A percentile compares a stretch with the other conserved stretches of the same genome.
Conservation (phyloP, 2,329 filamentous ascomycete genomes). For the Fonsecaea pugnacius region DNA sequence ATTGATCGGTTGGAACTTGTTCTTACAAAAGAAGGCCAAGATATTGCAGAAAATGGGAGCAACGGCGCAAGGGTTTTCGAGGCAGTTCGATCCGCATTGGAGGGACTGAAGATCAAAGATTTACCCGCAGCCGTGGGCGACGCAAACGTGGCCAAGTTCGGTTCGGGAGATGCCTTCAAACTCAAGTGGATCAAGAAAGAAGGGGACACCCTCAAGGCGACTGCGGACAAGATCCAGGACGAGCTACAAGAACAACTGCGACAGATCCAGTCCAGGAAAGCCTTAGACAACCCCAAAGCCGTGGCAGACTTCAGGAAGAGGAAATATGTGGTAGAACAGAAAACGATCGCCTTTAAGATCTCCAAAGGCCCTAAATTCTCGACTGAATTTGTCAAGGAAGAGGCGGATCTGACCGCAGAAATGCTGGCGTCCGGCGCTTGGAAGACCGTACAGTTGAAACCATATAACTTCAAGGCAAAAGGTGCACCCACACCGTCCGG, state of each 20-base stretch:
- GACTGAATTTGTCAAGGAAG: slow-evolving; percentile 84
- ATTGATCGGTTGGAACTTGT: slow-evolving; percentile 77
- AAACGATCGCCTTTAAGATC: slow-evolving; percentile 82
- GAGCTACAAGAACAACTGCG: slow-evolving; percentile 75
- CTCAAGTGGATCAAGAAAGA: slow-evolving; percentile 71
- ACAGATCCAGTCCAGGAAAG: slow-evolving; percentile 70
- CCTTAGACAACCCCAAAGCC: slow-evolving; percentile 73
- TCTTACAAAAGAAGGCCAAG: slow-evolving; percentile 74
- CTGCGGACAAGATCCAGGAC: slow-evolving; percentile 76
- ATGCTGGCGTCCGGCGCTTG: slow-evolving; percentile 86
- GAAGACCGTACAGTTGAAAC: slow-evolving; percentile 89
- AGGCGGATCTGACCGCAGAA: slow-evolving; percentile 91
- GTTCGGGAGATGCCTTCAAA: slow-evolving; percentile 93
- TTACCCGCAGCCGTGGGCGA: slow-evolving; percentile 57
- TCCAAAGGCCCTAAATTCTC: slow-evolving; percentile 87
- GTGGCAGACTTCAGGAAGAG: slow-evolving; percentile 86
- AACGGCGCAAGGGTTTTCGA: slow-evolving; percentile 84
- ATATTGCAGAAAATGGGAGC: slow-evolving; percentile 74
- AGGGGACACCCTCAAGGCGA: slow-evolving; percentile 59
- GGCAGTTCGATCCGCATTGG: slow-evolving; percentile 70
- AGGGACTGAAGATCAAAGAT: slow-evolving; percentile 80
- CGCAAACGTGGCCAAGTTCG: slow-evolving; percentile 61
- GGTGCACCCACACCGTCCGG: slow-evolving; percentile 57
- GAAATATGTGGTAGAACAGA: slow-evolving; percentile 82
- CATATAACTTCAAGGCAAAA: slow-evolving; percentile 76